These are phyloP conservation scores for Coffea eugenioides DNA, from an alignment of 257 asterid species.

Conservation along the genomic window DNA sequence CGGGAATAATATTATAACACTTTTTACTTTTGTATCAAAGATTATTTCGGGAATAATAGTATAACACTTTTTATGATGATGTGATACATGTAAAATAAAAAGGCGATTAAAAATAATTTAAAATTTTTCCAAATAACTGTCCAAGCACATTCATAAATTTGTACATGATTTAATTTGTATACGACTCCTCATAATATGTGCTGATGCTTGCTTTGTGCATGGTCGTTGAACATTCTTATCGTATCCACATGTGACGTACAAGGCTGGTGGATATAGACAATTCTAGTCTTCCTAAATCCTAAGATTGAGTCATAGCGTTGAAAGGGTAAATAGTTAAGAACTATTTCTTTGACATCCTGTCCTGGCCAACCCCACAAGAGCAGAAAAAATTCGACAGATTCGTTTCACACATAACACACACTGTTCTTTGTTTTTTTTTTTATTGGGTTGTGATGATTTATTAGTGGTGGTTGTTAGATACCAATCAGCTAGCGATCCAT, in stretches of 20 bases:
- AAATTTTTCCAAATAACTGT: too few relatives aligned
- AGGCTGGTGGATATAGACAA: neutral
- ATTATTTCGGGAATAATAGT: too few relatives aligned
- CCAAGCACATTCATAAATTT: neutral
- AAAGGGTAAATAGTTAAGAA: neutral
- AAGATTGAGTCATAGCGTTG: neutral
- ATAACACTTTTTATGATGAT: too few relatives aligned
- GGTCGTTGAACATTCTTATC: neutral
- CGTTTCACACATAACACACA: neutral
- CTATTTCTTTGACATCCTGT: neutral
- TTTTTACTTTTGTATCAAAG: too few relatives aligned
- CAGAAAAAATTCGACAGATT: neutral
- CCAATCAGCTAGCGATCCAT: neutral
- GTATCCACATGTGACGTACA: neutral
- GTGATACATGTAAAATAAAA: too few relatives aligned
- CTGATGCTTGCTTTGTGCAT: neutral
- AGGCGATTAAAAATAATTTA: too few relatives aligned
- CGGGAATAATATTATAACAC: too few relatives aligned
- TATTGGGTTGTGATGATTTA: neutral
- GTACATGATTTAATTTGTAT: neutral
- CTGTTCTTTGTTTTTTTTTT: neutral
- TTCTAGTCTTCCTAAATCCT: neutral
- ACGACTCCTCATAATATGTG: neutral
- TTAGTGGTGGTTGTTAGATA: slow-evolving; percentile 8
- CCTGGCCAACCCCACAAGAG: neutral